Base-by-base conservation (phyloP, 352 stramenopile genomes). In the Stephanocyclus meneghinianus region DNA sequence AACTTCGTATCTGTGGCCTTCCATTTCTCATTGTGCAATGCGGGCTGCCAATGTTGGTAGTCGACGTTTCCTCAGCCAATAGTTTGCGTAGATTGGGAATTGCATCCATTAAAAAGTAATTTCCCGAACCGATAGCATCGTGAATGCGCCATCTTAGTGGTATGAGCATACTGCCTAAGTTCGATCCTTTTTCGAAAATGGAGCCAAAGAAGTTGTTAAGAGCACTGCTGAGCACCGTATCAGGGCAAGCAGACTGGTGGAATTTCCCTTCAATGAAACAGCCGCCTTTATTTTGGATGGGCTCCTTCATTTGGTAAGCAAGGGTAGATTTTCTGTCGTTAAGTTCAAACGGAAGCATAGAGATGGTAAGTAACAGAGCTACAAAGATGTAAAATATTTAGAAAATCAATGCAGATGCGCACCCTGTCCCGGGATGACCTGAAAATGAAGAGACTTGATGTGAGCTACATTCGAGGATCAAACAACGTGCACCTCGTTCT, bases 261-360 rank as follows among this genome's bases (percentile, higher is more conserved):
- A 84, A 80, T 55, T 84, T 84, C 11, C 72, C 65, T 42, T 71
- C 65, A 40, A 84, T 77, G 32, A 84, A 81, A 53, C 21, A 72
- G 57, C 77, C 77, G 45, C 68, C 66, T 35, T 72, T 61, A 3
- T 74, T 18, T 1, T 26, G 10, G 13, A 84, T 47, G 18, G 65
- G 71, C 57, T 84, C 74, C 26, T 74, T 80, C 16, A 84, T 71
- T 51, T 84, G 77, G 40, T 78, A 51, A 1, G 78, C 67, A 18
- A n/a, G 50, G 74, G 53, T 47, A 71, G 66, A 53, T 62, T 69
- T 37, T 55, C 5, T 5, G 75, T n/a, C n/a, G n/a, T n/a, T n/a
- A n/a, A n/a, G 50, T 26, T 72, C 74, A 21, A 67, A 67, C 32
- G 75, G 30, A 18, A 65, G 32, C n/a, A 60, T 40, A 29, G 62